Evolutionary conservation across 805 yeast genomes (phyloP).

Genomic region (Groenewaldozyma salmanticensis): DNA sequence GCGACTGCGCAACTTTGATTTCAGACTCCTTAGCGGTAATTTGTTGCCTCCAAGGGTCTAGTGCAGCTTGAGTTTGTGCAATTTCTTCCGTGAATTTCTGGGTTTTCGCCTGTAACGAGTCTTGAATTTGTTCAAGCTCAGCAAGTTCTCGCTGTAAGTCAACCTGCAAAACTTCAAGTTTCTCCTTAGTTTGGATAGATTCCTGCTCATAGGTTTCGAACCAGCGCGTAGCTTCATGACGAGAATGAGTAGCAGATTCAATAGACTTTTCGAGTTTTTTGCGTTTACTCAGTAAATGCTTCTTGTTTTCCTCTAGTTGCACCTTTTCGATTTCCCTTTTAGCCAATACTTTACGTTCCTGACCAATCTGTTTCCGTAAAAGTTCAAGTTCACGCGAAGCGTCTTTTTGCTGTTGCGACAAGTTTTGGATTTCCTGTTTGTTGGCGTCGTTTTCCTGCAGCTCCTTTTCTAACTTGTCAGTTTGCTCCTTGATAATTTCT

Average conservation of each 20-base stretch:
- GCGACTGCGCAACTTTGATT: slow-evolving; percentile 53
- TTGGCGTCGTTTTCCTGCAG: slow-evolving; percentile 23
- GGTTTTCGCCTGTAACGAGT: slow-evolving; percentile 65
- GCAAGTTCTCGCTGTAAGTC: slow-evolving; percentile 44
- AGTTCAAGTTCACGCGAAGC: slow-evolving; percentile 15
- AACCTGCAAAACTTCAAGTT: slow-evolving; percentile 36
- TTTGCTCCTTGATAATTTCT: slow-evolving; percentile 31
- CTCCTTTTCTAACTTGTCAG: slow-evolving; percentile 37
- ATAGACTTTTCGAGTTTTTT: slow-evolving; percentile 50
- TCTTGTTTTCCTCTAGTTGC: slow-evolving; percentile 65
- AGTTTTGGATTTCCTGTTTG: slow-evolving; percentile 27
- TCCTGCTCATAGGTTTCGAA: slow-evolving; percentile 38
- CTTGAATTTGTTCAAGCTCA: slow-evolving; percentile 52
- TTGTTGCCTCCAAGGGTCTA: slow-evolving; percentile 77
- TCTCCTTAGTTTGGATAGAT: slow-evolving; percentile 34
- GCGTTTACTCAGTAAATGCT: slow-evolving; percentile 49
- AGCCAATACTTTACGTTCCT: slow-evolving; percentile 22
- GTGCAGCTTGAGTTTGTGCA: slow-evolving; percentile 47
- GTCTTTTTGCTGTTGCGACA: slow-evolving; percentile 16
- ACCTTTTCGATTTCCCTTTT: slow-evolving; percentile 50
- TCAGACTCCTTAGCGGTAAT: slow-evolving; percentile 54
- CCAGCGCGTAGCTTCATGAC: slow-evolving; percentile 38
- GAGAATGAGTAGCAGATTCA: slow-evolving; percentile 36
- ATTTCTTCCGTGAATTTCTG: slow-evolving; percentile 56
- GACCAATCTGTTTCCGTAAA: slow-evolving; percentile 24